Evolutionary conservation across 768 basidiomycete genomes (phyloP).

Genomic region (Phaeotremella skinneri): DNA sequence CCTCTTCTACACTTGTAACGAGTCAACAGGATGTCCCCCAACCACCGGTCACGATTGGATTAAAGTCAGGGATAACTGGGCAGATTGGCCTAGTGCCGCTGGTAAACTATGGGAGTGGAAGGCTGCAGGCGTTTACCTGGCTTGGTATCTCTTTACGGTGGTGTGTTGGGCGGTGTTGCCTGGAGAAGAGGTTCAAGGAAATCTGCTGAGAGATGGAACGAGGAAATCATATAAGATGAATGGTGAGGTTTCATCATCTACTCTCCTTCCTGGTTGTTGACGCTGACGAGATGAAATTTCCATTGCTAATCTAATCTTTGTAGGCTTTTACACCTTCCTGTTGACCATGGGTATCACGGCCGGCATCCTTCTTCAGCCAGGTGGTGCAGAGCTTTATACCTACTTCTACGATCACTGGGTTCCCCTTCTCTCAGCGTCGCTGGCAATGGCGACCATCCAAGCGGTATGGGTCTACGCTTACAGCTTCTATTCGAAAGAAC

Average conservation of each 20-base stretch:
- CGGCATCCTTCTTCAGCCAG: constrained; percentile 65
- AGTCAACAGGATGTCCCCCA: constrained; percentile 48
- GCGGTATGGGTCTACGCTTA: constrained; percentile 66
- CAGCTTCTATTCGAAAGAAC: constrained; percentile 67
- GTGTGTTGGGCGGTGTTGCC: constrained; percentile 76
- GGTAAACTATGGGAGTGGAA: constrained; percentile 75
- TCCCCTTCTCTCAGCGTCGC: constrained; percentile 77
- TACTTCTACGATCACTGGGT: constrained; percentile 90
- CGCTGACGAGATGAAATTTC: neutral
- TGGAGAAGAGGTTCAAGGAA: constrained; percentile 69
- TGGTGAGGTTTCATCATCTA: constrained; percentile 57
- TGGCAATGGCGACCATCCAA: constrained; percentile 75
- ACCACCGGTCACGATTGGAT: constrained; percentile 26
- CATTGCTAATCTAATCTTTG: neutral
- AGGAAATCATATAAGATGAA: constrained; percentile 90
- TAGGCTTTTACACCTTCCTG: constrained; percentile 84
- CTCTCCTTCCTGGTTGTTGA: neutral
- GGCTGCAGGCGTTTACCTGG: constrained; percentile 71
- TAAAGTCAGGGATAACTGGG: constrained; percentile 17
- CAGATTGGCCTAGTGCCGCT: constrained; percentile 46
- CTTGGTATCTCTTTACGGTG: constrained; percentile 87
- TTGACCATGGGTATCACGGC: constrained; percentile 70
- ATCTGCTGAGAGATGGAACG: constrained; percentile 67
- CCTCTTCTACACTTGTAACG: constrained; percentile 48
- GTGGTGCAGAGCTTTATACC: constrained; percentile 76